Conservation (phyloP, 2,329 filamentous ascomycete species). For the Shiraia bambusicola region DNA sequence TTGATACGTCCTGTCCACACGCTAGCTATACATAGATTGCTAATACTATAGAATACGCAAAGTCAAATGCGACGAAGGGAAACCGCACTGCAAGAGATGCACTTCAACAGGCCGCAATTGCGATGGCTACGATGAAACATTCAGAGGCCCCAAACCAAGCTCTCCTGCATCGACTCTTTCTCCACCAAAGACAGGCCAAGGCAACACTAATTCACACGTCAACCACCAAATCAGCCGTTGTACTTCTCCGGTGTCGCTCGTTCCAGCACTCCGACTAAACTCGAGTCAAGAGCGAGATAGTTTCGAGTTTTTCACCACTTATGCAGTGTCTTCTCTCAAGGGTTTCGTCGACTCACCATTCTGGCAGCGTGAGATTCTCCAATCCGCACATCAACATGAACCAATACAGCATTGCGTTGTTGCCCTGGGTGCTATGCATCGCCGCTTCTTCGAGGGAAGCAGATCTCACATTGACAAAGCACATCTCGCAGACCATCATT, state of each 20-base stretch:
- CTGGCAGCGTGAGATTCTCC: conserved; percentile 35
- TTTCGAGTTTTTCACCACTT: conserved; percentile 34
- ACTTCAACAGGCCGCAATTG: conserved; percentile 36
- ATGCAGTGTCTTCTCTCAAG: conserved; percentile 27
- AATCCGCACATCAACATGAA: conserved; percentile 34
- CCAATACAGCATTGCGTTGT: conserved; percentile 35
- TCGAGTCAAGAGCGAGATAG: conserved; percentile 27
- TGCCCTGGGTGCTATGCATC: conserved; percentile 37
- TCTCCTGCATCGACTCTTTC: conserved; percentile 3
- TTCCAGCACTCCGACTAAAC: conserved; percentile 20
- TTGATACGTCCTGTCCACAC: too few relatives aligned
- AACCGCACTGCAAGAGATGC: conserved; percentile 33
- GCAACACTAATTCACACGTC: background rate
- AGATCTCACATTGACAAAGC: conserved; percentile 23
- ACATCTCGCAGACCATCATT: conserved; percentile 23
- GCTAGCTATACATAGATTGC: background rate
- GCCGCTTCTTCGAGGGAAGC: conserved; percentile 27
- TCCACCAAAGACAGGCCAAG: conserved; percentile 1
- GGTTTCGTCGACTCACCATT: conserved; percentile 35
- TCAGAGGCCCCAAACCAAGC: conserved; percentile 2
- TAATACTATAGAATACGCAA: conserved; percentile 28
- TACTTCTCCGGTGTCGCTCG: conserved; percentile 11
- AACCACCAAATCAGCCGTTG: conserved; percentile 5
- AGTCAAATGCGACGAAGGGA: conserved; percentile 40
- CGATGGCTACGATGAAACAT: conserved; percentile 30